A percentile compares a stretch with the other conserved stretches of the same genome.
phyloP scores from a whole-genome alignment of 2,329 filamentous ascomycete species.

The Blastomyces gilchristii region DNA sequence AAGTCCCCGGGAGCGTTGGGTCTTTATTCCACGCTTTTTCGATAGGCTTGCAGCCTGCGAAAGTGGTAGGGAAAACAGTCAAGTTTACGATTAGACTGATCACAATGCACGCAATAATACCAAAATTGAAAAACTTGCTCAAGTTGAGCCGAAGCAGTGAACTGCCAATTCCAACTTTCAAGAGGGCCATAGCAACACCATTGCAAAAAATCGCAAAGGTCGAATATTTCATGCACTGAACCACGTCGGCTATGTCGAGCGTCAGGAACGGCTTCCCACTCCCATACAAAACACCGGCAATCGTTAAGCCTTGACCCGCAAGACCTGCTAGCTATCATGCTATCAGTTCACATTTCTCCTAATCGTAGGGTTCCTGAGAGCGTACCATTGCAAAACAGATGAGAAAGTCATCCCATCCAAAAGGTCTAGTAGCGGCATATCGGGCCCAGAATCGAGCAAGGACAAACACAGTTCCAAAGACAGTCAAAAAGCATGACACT shows the following conservation, averaged over 20 bases:
- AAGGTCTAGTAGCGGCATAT: neutral
- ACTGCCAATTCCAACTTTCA: constrained; percentile 1
- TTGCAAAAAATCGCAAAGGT: constrained; percentile 1
- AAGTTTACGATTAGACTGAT: constrained; percentile 2
- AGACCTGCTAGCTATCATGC: neutral
- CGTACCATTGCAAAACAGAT: constrained; percentile 1
- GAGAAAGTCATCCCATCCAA: constrained; percentile 1
- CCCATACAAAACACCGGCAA: neutral
- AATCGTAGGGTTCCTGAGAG: too few species aligned
- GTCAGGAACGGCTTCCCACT: constrained; percentile 2
- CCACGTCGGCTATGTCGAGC: neutral
- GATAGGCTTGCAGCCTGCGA: neutral
- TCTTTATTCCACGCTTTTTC: constrained; percentile 3
- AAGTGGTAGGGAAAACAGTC: constrained; percentile 1
- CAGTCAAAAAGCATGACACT: neutral
- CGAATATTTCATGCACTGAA: neutral
- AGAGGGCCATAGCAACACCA: neutral
- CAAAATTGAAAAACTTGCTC: neutral
- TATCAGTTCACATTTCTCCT: neutral
- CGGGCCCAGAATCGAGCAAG: neutral
- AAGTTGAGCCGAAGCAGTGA: constrained; percentile 3
- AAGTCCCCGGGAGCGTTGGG: neutral
- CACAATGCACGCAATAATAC: neutral
- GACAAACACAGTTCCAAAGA: constrained; percentile 1
- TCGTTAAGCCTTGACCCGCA: constrained; percentile 3